These are phyloP conservation scores for Endogone sp. DNA, from an alignment of 192 early-diverging fungal species.

Conservation along the genomic window DNA sequence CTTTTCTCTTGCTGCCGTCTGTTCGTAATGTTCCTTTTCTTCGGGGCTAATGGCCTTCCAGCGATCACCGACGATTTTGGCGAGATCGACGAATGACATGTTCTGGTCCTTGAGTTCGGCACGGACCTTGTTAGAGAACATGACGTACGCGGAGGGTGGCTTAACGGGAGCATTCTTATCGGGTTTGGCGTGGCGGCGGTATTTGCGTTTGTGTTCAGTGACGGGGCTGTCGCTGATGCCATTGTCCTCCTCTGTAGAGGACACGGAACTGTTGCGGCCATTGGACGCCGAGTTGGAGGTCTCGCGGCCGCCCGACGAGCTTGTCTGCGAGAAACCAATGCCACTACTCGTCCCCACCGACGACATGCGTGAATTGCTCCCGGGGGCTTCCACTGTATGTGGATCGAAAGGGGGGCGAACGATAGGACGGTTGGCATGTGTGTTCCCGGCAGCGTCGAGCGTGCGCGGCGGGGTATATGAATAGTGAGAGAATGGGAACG, in stretches of 20 bases:
- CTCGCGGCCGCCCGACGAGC: background rate
- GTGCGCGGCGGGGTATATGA: no score
- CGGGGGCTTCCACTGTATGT: background rate
- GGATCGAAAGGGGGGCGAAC: no score
- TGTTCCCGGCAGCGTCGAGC: no score
- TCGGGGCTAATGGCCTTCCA: slow-evolving; percentile 31
- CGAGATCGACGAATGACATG: slow-evolving; percentile 38
- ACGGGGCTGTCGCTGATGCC: slow-evolving; percentile 3
- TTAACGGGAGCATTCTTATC: slow-evolving; percentile 42
- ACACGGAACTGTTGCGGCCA: background rate
- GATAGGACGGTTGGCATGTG: no score
- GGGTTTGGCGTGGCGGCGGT: slow-evolving; percentile 41
- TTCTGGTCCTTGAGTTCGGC: slow-evolving; percentile 29
- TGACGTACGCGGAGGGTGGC: slow-evolving; percentile 44
- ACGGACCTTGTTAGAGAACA: slow-evolving; percentile 41
- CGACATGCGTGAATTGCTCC: background rate
- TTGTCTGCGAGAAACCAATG: background rate
- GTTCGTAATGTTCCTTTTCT: slow-evolving; percentile 30
- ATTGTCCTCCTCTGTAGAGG: slow-evolving; percentile 29
- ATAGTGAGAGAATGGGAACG: no score
- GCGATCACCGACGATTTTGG: slow-evolving; percentile 42
- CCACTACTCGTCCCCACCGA: slow-evolving; percentile 5
- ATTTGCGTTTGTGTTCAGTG: slow-evolving; percentile 32
- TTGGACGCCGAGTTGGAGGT: background rate
- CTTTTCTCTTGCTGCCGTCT: slow-evolving; percentile 17